Evolutionary conservation across 2,329 filamentous ascomycete genomes (phyloP).

Genomic region (Iodosphaeria phyllophila): DNA sequence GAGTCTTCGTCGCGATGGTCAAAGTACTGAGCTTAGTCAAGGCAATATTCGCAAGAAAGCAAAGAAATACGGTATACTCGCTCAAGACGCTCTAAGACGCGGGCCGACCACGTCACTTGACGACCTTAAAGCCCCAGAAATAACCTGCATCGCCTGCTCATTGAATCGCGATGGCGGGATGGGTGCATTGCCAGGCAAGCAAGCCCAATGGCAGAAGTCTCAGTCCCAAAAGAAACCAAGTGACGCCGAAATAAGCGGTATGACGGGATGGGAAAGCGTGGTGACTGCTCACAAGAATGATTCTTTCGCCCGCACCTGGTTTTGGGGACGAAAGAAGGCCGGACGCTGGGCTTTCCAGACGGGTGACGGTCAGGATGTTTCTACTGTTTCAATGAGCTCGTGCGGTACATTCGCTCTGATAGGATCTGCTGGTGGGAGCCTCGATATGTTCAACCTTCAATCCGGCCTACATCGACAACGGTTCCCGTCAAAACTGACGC

Average conservation of each 20-base stretch:
- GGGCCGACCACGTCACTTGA: slow-evolving; percentile 48
- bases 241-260: slow-evolving; percentile 53
- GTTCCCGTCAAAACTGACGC: slow-evolving; percentile 65
- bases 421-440: slow-evolving; percentile 62
- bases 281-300: slow-evolving; percentile 84
- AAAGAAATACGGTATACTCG: slow-evolving; percentile 65
- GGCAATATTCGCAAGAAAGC: slow-evolving; percentile 75
- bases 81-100: slow-evolving; percentile 32
- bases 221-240: slow-evolving; percentile 40
- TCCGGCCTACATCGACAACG: slow-evolving; percentile 76
- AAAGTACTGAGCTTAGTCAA: slow-evolving; percentile 85
- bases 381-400: slow-evolving; percentile 71
- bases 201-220: slow-evolving; percentile 68
- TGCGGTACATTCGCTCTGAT: slow-evolving; percentile 90
- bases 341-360: slow-evolving; percentile 88
- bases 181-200: slow-evolving; percentile 61
- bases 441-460: slow-evolving; percentile 95
- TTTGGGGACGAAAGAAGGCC: slow-evolving; percentile 87
- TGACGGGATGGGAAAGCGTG: slow-evolving; percentile 93
- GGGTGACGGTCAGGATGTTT: slow-evolving; percentile 63
- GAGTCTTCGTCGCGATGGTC: slow-evolving; percentile 84
- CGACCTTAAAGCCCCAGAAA: slow-evolving; percentile 72
- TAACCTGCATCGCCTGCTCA: slow-evolving; percentile 80
- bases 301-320: slow-evolving; percentile 80
- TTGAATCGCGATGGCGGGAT: slow-evolving; percentile 91